phyloP scores from a whole-genome alignment of 1,139 yeast species.

The Saccharomyces hybrid region DNA sequence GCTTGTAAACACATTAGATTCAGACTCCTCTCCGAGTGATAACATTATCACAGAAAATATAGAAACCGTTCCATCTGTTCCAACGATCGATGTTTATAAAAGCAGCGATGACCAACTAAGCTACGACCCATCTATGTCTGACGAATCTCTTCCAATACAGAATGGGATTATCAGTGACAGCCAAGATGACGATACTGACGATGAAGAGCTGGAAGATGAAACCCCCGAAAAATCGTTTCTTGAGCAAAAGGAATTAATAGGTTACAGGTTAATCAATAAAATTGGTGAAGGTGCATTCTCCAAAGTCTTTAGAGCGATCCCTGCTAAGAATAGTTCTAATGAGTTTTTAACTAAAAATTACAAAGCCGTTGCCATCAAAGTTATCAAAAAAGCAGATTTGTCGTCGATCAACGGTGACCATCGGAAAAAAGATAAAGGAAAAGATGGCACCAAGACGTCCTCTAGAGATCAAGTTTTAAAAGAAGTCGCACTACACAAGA shows the following conservation, averaged over 20 bases:
- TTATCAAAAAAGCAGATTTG: slow-evolving; percentile 64
- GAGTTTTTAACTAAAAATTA: slow-evolving; percentile 8
- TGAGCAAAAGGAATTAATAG: slow-evolving; percentile 25
- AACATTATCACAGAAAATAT: not conserved
- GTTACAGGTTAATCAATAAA: slow-evolving; percentile 34
- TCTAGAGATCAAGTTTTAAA: slow-evolving; percentile 47
- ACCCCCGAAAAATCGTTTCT: slow-evolving; percentile 16
- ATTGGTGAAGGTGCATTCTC: slow-evolving; percentile 91
- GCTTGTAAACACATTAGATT: not conserved
- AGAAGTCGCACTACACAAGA: slow-evolving; percentile 60
- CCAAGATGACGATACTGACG: slow-evolving; percentile 5
- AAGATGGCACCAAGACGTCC: slow-evolving; percentile 18
- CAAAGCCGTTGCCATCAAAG: slow-evolving; percentile 50
- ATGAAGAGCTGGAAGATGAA: slow-evolving; percentile 1
- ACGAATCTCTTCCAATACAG: not conserved
- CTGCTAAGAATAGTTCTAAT: slow-evolving; percentile 7
- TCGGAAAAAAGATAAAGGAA: slow-evolving; percentile 13
- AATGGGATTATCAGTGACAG: slow-evolving; percentile 2
- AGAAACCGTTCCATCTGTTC: not conserved
- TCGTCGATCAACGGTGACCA: slow-evolving; percentile 7
- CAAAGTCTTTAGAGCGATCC: slow-evolving; percentile 66
- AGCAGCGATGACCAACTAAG: not conserved
- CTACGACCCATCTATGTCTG: not conserved
- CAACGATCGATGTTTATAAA: not conserved
- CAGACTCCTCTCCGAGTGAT: not conserved